phyloP scores from a whole-genome alignment of 192 early-diverging fungal species.

The Backusella mclennaniae region DNA sequence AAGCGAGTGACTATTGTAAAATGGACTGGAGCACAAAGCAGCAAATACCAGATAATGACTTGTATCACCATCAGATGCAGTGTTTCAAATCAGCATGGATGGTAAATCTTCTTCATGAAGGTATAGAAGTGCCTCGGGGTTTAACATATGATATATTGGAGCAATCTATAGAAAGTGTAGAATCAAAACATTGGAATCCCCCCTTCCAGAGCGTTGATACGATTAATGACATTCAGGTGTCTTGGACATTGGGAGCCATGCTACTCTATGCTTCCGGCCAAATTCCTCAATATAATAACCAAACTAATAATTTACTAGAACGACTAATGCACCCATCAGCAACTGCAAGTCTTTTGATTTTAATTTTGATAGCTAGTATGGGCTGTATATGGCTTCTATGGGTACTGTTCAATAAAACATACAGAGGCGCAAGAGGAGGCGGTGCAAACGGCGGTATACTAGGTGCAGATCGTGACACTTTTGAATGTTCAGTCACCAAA shows the following conservation, averaged over 20 bases:
- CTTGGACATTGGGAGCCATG: constrained; percentile 87
- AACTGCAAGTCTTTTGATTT: background rate
- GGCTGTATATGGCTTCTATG: background rate
- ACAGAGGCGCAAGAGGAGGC: background rate
- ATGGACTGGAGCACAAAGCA: constrained; percentile 61
- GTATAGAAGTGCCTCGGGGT: constrained; percentile 76
- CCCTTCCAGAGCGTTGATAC: constrained; percentile 77
- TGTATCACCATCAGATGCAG: constrained; percentile 73
- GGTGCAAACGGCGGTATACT: constrained; percentile 7
- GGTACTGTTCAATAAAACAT: background rate
- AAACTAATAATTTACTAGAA: background rate
- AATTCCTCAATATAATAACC: constrained; percentile 33
- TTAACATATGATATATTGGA: constrained; percentile 34
- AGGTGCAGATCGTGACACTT: background rate
- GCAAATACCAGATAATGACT: constrained; percentile 43
- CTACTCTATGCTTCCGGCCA: constrained; percentile 48
- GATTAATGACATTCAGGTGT: constrained; percentile 73
- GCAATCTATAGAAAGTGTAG: constrained; percentile 43
- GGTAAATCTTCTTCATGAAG: constrained; percentile 86
- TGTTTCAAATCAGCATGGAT: constrained; percentile 98
- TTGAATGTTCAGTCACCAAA: background rate
- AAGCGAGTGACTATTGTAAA: constrained; percentile 71
- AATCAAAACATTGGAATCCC: constrained; percentile 46
- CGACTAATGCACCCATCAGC: background rate
- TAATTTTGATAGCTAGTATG: background rate